Evolutionary conservation across 2,329 filamentous ascomycete species (phyloP), one percentile per base, ranked within the genome.

Genomic region (Alternaria rosae): DNA sequence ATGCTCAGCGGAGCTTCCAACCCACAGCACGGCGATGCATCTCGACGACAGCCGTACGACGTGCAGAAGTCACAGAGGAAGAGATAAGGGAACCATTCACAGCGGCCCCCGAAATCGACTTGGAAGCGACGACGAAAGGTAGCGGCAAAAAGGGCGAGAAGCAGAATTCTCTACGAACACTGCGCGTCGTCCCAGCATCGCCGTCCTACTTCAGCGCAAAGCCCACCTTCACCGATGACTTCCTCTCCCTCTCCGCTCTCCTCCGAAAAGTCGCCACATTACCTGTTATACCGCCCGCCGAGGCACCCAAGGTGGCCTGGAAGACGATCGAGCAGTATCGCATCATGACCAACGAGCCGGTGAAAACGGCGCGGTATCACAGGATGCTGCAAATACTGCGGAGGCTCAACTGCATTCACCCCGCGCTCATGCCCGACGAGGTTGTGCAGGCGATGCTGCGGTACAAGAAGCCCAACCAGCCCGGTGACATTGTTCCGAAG

Each of bases 181-280:
- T 92, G 55, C 92, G 95, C 68, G 84, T 96, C 21, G 83, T 97
- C 35, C 95, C 95, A 20, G 86, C 86, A 25, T 97, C 94, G 35
- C 90, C 92, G 3, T 95, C 94, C n/a, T 99, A 99, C 82, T 99
- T 98, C 83, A 94, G 93, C 54, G 91, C 91, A 54, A 90, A 90
- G 64, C 91, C 94, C 2, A 85, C 86, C 57, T 97, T 97, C 84
- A 95, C 91, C 80, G 95, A 99, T 81, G 87, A 92, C 73, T 88
- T 91, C 70, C 86, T 98, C 68, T 82, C 85, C 47, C 85, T 99
- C 50, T 88, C 92, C 71, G 85, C 86, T 11, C 85, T 98, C 23
- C 82, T 91, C 59, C 88, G 88, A 55, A 90, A 88, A 79, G 91
- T 95, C 77, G 85, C 88, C 59, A 85, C 88, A 25, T 86, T 98